Conservation (phyloP, 2,329 filamentous ascomycete genomes). For the Gnomoniopsis smithogilvyi region DNA sequence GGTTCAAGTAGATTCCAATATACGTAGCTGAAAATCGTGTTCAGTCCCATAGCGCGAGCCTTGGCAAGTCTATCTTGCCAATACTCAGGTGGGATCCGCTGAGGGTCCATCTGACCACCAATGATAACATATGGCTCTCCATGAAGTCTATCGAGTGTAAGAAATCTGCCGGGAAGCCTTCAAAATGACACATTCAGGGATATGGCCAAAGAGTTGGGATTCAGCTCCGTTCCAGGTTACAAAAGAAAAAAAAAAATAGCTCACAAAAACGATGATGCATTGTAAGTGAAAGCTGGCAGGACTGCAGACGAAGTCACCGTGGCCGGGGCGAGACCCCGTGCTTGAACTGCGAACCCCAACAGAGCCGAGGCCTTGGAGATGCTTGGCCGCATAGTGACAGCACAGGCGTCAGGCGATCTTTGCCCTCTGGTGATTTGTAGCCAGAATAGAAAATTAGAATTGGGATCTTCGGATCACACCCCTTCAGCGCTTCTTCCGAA, state of each 20-base stretch:
- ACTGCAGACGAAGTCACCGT: not conserved
- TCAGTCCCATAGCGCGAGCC: conserved; percentile 44
- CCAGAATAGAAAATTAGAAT: too few species aligned
- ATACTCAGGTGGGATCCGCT: conserved; percentile 43
- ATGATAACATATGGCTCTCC: conserved; percentile 39
- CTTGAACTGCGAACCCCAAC: not conserved
- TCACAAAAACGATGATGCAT: conserved; percentile 35
- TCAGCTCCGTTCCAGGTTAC: too few species aligned
- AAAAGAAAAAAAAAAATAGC: too few species aligned
- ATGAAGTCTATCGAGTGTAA: too few species aligned
- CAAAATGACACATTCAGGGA: too few species aligned
- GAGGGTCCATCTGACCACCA: conserved; percentile 48
- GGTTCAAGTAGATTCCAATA: conserved; percentile 49
- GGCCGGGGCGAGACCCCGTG: not conserved
- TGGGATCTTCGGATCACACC: too few species aligned
- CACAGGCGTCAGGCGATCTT: too few species aligned
- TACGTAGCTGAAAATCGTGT: conserved; percentile 48
- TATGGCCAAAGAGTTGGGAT: too few species aligned
- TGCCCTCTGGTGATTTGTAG: too few species aligned
- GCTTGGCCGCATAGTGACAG: too few species aligned
- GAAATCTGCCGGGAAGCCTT: too few species aligned
- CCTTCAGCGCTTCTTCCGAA: too few species aligned
- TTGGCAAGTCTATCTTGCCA: conserved; percentile 43
- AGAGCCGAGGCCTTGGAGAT: not conserved
- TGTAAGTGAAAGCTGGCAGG: conserved; percentile 35